Base-by-base conservation (phyloP, 305 asterid species). In the Andrographis paniculata region DNA sequence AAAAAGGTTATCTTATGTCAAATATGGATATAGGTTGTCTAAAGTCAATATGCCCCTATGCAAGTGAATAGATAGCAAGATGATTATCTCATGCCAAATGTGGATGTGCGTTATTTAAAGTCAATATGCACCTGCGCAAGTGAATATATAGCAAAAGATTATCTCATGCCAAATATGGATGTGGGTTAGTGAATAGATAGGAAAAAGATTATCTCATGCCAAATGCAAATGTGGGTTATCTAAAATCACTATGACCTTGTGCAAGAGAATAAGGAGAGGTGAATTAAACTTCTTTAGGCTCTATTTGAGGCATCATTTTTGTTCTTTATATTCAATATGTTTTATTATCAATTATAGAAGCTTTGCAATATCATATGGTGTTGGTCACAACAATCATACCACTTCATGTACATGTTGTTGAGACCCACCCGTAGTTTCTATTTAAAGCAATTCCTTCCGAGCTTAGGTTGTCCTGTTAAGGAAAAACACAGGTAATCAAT, bases 401-500 rank as follows among this genome's bases (percentile, higher is more conserved):
- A 84, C 63, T 45, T 95, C 98, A 36, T 78, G 94, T 56, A 79
- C 87, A 49, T 77, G 84, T 56, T 77, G 97, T 44, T 80, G 97
- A 49, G 92, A 61, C 47, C n/a, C n/a, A n/a, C n/a, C 95, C 95
- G 55, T 79, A 89, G 58, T 77, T 78, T 66, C 93, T 87, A 60
- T 69, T 80, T 36, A 82, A 60, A 55, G 77, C 50, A 44, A 79
- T 74, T 20, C 73, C 89, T 45, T 74, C 89, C 1, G 87, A 69
- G 71, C 72, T 67, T 44, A 84, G 59, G 67, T 68, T 87, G 46
- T 77, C 95, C 95, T 84, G 53, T 16, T 38, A 58, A 58, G 58
- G 40, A 54, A 50, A 60, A 59, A 52, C 20, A 27, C 52, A 49
- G 33, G 48, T 56, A 7, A 56, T 23, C 28, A 42, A 30, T 13